Base-by-base conservation (phyloP, 1,284 basidiomycete genomes). In the Veloboletus limbatus region DNA sequence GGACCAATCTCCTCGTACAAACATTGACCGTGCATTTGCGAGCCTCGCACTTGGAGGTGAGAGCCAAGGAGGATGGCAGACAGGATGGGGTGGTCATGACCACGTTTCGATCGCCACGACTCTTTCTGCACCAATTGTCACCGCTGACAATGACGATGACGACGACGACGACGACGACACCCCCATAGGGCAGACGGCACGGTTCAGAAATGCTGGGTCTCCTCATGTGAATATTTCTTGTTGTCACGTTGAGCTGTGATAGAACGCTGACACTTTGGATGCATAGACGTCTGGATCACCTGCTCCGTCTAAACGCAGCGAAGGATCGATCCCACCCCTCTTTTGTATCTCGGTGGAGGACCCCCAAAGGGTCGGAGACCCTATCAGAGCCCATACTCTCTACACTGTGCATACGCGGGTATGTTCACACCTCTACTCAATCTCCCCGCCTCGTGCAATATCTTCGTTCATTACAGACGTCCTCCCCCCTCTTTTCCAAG, bases 321-420 rank as follows among this genome's bases (percentile, higher is more conserved):
- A 76, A 40, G 75, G 73, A 13, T 35, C 51, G 8, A 59, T 81
- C 27, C 78, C 75, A 43, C 80, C 85, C 14, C 69, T 82, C 8
- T 91, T 96, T 64, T 67, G 78, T 16, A 92, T 97, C 54, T 80
- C 85, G 0, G 92, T 97, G 16, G 88, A 91, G 40, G 94, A 97
- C 67, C 94, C 94, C 13, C 92, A 96, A 53, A 91, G 90, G 57
- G 87, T 97, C 26, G 94, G 94, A 20, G 92, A 95, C 62, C 88
- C 92, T 0, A 91, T 96, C 32, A 82, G 90, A 45, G 85, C 89
- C 18, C 95, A 92, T 63, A 95, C 89, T 10, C 91, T 97, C 71
- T 97, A 99, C 66, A 97, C 94, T 3, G 91, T 97, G 2, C 85
- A 89, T 51, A 96, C 93, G 6, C 76, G 80, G 59, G 89, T 90